These are phyloP conservation scores for Vigna unguiculata DNA, from an alignment of 306 rosid genomes.

Conservation along the genomic window DNA sequence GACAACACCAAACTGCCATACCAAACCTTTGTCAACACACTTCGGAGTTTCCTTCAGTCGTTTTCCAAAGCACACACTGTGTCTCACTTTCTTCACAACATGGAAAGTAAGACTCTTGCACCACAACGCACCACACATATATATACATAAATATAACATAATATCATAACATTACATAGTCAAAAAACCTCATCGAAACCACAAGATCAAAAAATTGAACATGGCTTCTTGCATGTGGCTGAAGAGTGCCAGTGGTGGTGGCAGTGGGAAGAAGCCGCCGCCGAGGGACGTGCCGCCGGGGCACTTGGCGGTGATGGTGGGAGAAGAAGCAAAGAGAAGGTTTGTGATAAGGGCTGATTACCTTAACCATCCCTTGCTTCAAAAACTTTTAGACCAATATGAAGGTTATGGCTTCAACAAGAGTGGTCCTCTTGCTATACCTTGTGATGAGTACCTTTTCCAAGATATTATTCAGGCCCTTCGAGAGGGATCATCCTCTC, in stretches of 20 bases:
- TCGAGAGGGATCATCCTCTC: slow-evolving; percentile 43
- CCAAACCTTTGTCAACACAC: slow-evolving; percentile 49
- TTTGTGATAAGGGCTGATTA: slow-evolving; percentile 56
- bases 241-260: slow-evolving; percentile 32
- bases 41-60: slow-evolving; percentile 22
- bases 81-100: slow-evolving; percentile 21
- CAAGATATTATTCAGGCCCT: slow-evolving; percentile 58
- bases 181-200: background rate
- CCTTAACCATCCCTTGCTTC: slow-evolving; percentile 51
- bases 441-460: slow-evolving; percentile 55
- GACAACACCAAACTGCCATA: slow-evolving; percentile 47
- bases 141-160: background rate
- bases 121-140: slow-evolving; percentile 15
- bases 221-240: slow-evolving; percentile 53
- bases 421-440: slow-evolving; percentile 59
- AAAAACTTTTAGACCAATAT: slow-evolving; percentile 52
- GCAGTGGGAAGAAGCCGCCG: slow-evolving; percentile 45
- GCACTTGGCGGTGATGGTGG: slow-evolving; percentile 52
- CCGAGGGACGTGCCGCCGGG: slow-evolving; percentile 54
- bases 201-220: background rate
- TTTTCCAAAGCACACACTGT: slow-evolving; percentile 42
- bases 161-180: background rate
- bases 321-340: slow-evolving; percentile 52
- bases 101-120: background rate
- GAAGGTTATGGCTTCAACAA: slow-evolving; percentile 55